Percentiles rank a stretch among this genome's conserved stretches.
Conservation (phyloP, 2,329 filamentous ascomycete species). For the Eurotiales sp. region DNA sequence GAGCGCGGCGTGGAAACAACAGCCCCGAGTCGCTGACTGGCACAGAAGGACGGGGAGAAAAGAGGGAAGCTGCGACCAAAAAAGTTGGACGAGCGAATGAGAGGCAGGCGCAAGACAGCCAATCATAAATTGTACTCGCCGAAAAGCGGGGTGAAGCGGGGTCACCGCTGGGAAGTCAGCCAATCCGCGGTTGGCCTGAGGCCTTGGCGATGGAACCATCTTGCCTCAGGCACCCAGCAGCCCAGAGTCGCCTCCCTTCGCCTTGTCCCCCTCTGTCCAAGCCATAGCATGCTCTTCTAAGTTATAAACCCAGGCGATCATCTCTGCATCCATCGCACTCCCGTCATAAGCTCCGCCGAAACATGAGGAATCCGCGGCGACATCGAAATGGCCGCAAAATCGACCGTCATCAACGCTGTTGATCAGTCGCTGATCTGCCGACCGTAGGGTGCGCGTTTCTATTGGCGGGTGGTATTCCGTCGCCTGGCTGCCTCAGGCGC, state of each 20-base stretch:
- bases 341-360: too few relatives aligned
- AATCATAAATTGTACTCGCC: neutral
- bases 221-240: too few relatives aligned
- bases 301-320: too few relatives aligned
- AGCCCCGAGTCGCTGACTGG: neutral
- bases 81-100: slow-evolving; percentile 12
- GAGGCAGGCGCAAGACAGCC: neutral
- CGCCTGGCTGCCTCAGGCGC: too few relatives aligned
- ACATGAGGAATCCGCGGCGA: too few relatives aligned
- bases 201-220: too few relatives aligned
- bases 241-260: too few relatives aligned
- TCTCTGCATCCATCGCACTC: too few relatives aligned
- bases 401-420: neutral
- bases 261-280: too few relatives aligned
- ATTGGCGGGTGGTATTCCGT: neutral
- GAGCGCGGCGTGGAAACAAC: neutral
- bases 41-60: neutral
- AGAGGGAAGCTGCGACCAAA: neutral
- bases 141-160: neutral
- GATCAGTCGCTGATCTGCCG: too few relatives aligned
- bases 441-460: neutral
- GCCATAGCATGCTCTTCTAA: too few relatives aligned
- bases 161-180: neutral
- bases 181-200: too few relatives aligned
- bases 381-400: neutral